Evolutionary conservation across 2,329 filamentous ascomycete species (phyloP), one percentile per base, ranked within the genome.

Genomic region (Cercospora beticola): DNA sequence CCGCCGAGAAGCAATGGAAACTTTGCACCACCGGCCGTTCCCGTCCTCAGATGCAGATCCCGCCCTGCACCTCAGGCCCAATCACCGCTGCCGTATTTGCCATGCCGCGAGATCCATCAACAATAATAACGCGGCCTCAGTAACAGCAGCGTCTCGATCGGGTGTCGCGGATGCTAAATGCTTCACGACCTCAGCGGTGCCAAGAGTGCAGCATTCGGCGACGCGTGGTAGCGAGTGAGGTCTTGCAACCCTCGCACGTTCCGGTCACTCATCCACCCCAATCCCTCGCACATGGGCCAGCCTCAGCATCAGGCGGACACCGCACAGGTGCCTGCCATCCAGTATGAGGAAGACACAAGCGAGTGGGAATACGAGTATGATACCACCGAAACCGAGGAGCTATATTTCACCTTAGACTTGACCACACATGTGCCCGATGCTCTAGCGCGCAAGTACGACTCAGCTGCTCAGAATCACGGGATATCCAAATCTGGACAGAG

Each of bases 361-460:
- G 84, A 88, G n/a, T 89, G 85, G 80, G 87, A 89, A 72, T 89
- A 88, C 76, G 87, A 89, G 73, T 88, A 88, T 6, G 81, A 80
- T 7, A 83, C 86, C 62, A 85, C 82, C 28, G 86, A 86, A 79
- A 86, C 86, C 75, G 73, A 89, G 81, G 84, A 85, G 66, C 85
- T 88, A 73, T 88, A 87, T 75, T 81, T 90, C 65, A 87, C 86
- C 49, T 79, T 89, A 68, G 88, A 90, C 75, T 79, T 89, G 33
- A 86, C 82, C 23, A 78, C 78, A 18, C 80, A 82, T 69, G 77
- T 76, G 8, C 75, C 77, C 10, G 74, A 75, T 30, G 73, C 74
- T 7, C 65, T 77, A 18, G 67, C 67, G 28, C 65, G 64, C 18
- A 67, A 64, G 21, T 61, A 63, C 43, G 33, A 67, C 62, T 18